Percentiles rank a stretch among this genome's conserved stretches.
Conservation (phyloP, 805 yeast genomes). For the Alloascoidea hylecoeti region DNA sequence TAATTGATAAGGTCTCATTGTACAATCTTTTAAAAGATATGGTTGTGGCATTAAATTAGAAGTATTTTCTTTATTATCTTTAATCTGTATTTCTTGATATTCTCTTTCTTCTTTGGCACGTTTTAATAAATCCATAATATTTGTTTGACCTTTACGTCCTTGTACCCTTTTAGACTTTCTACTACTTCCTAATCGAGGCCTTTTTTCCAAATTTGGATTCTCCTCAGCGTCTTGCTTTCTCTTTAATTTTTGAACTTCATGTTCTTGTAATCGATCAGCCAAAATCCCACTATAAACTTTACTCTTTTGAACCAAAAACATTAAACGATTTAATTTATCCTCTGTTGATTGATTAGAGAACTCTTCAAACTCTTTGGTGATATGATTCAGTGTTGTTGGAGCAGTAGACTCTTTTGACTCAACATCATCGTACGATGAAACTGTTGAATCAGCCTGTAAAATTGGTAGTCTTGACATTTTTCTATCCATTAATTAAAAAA, state of each 20-base stretch:
- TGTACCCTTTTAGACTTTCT: conserved; percentile 7
- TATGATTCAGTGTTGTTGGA: conserved; percentile 8
- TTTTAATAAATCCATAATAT: not conserved
- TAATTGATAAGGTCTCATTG: conserved; percentile 70
- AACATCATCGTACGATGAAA: too few relatives aligned
- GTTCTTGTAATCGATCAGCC: conserved; percentile 45
- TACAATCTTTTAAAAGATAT: conserved; percentile 35
- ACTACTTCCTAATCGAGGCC: conserved; percentile 5
- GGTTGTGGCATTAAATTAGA: conserved; percentile 30
- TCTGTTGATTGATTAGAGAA: conserved; percentile 32
- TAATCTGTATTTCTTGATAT: conserved; percentile 7
- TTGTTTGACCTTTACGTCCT: conserved; percentile 5
- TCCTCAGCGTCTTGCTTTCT: conserved; percentile 8
- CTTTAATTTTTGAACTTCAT: conserved; percentile 18
- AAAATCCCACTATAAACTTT: conserved; percentile 80
- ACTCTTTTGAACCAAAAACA: conserved; percentile 72
- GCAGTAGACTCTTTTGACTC: conserved; percentile 7
- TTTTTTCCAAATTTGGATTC: conserved; percentile 8
- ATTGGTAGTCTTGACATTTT: too few relatives aligned
- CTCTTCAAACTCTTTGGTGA: conserved; percentile 6
- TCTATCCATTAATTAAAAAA: too few relatives aligned
- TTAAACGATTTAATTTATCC: conserved; percentile 48
- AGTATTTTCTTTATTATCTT: conserved; percentile 5
- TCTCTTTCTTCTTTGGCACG: conserved; percentile 4
- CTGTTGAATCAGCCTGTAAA: too few relatives aligned